Conservation (phyloP, 1,284 basidiomycete species). For the Trichosporon sp. region DNA sequence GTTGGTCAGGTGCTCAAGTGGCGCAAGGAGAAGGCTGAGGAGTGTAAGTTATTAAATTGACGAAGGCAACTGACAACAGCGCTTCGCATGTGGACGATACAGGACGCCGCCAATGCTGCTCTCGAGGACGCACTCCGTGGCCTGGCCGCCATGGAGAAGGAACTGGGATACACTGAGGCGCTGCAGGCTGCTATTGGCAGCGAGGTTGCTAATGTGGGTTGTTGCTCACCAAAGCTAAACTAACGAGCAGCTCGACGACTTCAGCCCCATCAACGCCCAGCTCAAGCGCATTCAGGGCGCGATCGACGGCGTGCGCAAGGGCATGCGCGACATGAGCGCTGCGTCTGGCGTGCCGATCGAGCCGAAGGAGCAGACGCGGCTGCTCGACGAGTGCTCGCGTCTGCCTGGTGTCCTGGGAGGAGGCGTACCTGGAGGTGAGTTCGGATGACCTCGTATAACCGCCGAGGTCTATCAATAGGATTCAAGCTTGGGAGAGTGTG, state of each 20-base stretch:
- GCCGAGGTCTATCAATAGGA: too few relatives aligned
- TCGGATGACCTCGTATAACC: background rate
- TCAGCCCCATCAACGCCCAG: background rate
- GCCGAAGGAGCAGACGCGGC: slow-evolving; percentile 75
- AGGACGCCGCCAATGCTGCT: slow-evolving; percentile 51
- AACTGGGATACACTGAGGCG: slow-evolving; percentile 33
- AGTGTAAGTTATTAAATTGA: slow-evolving; percentile 51
- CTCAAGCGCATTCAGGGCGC: slow-evolving; percentile 9
- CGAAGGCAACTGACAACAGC: slow-evolving; percentile 49
- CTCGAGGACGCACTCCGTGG: slow-evolving; percentile 33
- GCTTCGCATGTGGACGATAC: slow-evolving; percentile 61
- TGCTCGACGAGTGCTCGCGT: slow-evolving; percentile 74
- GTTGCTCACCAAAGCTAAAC: background rate
- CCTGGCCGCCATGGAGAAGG: slow-evolving; percentile 34
- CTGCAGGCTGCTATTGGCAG: slow-evolving; percentile 13
- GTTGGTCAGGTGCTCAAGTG: slow-evolving; percentile 83
- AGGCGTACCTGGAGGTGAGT: slow-evolving; percentile 82
- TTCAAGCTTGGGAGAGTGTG: background rate
- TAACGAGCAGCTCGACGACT: background rate
- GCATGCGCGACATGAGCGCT: slow-evolving; percentile 84
- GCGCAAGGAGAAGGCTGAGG: slow-evolving; percentile 59
- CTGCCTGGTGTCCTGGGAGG: slow-evolving; percentile 83
- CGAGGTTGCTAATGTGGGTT: slow-evolving; percentile 29
- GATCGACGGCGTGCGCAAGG: slow-evolving; percentile 62
- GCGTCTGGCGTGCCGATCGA: slow-evolving; percentile 81